Percentiles rank a stretch among this genome's conserved stretches.
Conservation (phyloP, 306 rosid genomes). For the Rosa lucieae region DNA sequence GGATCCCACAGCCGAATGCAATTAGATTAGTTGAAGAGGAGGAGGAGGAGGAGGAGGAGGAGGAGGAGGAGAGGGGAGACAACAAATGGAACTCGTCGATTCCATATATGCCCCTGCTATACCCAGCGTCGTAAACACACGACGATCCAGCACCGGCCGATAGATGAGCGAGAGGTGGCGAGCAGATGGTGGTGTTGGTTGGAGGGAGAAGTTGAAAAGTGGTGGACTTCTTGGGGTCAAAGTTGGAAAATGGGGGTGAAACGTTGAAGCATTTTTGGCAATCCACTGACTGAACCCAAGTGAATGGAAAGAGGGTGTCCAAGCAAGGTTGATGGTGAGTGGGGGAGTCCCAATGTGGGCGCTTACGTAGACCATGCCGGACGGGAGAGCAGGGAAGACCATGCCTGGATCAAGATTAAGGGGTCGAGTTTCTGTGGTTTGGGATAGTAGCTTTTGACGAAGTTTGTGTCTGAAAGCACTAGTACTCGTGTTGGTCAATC, state of each 20-base stretch:
- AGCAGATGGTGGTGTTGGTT: background rate
- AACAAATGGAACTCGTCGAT: background rate
- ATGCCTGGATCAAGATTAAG: background rate
- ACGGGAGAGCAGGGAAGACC: background rate
- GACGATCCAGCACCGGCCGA: background rate
- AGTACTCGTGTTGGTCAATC: background rate
- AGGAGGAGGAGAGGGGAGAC: background rate
- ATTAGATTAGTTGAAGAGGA: background rate
- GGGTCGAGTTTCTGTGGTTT: no score
- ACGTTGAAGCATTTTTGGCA: constrained; percentile 1
- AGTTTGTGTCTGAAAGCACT: background rate
- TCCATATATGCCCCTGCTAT: background rate
- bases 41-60: background rate
- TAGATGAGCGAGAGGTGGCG: background rate
- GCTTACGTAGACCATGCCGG: background rate
- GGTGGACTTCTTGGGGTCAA: constrained; percentile 5
- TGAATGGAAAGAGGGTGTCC: background rate
- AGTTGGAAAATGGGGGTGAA: background rate
- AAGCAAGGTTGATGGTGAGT: background rate
- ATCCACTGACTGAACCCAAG: constrained; percentile 1
- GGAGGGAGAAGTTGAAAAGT: background rate
- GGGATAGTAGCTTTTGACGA: background rate
- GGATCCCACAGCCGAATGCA: background rate
- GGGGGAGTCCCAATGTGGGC: background rate
- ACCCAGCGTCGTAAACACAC: background rate